Conservation (phyloP, 2,329 filamentous ascomycete genomes). For the Aspergillus neotritici region DNA sequence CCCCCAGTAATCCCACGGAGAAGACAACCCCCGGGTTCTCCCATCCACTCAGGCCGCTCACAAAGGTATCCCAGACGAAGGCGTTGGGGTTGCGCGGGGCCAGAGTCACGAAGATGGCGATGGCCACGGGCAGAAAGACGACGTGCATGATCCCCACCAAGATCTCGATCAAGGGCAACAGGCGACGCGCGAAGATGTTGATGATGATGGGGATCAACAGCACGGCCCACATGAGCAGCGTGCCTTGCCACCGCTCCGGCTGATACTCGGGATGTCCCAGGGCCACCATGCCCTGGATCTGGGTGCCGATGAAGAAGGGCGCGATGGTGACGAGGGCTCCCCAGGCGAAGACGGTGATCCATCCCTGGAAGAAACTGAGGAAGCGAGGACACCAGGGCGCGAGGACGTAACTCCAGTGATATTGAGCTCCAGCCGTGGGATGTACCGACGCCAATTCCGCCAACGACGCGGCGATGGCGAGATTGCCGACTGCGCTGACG, state of each 20-base stretch:
- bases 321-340: slow-evolving; percentile 18
- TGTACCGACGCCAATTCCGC: slow-evolving; percentile 36
- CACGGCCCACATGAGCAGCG: slow-evolving; percentile 47
- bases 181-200: slow-evolving; percentile 41
- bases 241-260: slow-evolving; percentile 33
- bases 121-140: slow-evolving; percentile 19
- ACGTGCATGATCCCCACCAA: slow-evolving; percentile 17
- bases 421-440: slow-evolving; percentile 27
- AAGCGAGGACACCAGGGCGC: slow-evolving; percentile 17
- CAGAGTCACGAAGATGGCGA: slow-evolving; percentile 18
- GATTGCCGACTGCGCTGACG: slow-evolving; percentile 27
- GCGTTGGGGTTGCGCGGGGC: slow-evolving; percentile 6
- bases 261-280: slow-evolving; percentile 24
- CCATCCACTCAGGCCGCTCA: slow-evolving; percentile 21
- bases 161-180: slow-evolving; percentile 10
- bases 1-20: slow-evolving; percentile 11
- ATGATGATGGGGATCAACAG: slow-evolving; percentile 45
- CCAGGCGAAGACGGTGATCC: slow-evolving; percentile 24
- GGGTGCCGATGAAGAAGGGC: slow-evolving; percentile 27
- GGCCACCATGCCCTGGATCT: slow-evolving; percentile 33
- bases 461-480: slow-evolving; percentile 32
- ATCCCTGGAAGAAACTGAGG: slow-evolving; percentile 21
- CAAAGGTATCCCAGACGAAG: slow-evolving; percentile 22
- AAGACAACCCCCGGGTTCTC: slow-evolving; percentile 15
- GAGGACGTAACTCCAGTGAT: slow-evolving; percentile 32